These are phyloP conservation scores for Fragaria iinumae DNA, from an alignment of 306 rosid genomes.

Conservation along the genomic window DNA sequence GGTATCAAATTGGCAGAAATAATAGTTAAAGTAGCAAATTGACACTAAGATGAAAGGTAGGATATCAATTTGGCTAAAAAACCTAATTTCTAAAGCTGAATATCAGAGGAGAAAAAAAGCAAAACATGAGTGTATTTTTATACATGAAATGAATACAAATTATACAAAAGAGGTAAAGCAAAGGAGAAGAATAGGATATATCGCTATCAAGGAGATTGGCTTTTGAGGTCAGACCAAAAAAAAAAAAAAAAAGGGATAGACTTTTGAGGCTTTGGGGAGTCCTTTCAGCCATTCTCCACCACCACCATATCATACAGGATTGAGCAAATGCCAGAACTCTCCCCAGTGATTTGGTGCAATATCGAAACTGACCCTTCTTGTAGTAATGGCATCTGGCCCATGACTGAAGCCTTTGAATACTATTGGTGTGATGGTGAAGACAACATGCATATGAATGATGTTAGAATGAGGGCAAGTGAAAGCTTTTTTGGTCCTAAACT, in stretches of 20 bases:
- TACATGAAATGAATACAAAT: conserved; percentile 13
- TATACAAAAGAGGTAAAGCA: conserved; percentile 8
- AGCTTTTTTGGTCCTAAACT: conserved; percentile 34
- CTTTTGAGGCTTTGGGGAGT: neutral
- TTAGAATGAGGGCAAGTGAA: conserved; percentile 34
- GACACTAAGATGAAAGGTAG: no score
- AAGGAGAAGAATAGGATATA: conserved; percentile 26
- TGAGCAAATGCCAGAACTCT: neutral
- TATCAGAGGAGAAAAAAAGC: conserved; percentile 17
- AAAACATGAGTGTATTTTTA: conserved; percentile 1
- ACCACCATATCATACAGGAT: conserved; percentile 4
- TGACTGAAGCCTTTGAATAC: conserved; percentile 32
- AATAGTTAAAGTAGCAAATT: no score
- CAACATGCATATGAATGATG: conserved; percentile 23
- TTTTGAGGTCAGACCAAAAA: neutral
- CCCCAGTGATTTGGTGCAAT: conserved; percentile 11
- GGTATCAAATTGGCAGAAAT: no score
- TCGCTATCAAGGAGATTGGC: conserved; percentile 30
- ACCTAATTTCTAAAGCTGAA: conserved; percentile 28
- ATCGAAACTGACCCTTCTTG: conserved; percentile 13
- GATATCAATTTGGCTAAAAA: no score
- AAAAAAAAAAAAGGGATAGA: neutral
- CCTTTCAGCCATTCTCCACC: conserved; percentile 32
- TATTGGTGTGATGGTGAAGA: conserved; percentile 47
- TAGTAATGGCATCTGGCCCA: conserved; percentile 54